Percentiles rank a stretch among this genome's conserved stretches.
These are phyloP conservation scores for Vachellia pachyceras DNA, from an alignment of 306 rosid genomes.

Conservation along the genomic window DNA sequence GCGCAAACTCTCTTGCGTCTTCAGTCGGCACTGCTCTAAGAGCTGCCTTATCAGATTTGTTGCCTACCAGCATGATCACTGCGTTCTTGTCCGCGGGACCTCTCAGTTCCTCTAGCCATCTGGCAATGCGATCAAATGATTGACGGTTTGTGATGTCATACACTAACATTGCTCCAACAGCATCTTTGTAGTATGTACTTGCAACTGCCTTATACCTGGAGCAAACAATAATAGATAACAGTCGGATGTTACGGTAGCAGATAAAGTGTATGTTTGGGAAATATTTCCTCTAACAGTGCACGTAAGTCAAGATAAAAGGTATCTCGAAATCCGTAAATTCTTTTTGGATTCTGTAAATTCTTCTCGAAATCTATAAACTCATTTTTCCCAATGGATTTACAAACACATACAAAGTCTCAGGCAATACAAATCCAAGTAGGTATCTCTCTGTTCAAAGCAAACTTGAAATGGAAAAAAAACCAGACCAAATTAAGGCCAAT, in stretches of 20 bases:
- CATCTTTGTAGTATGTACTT: constrained; percentile 92
- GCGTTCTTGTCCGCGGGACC: constrained; percentile 83
- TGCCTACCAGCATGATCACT: constrained; percentile 82
- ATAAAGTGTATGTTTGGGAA: no score
- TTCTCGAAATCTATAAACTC: no score
- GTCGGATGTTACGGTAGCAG: constrained; percentile 18
- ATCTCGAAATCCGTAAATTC: no score
- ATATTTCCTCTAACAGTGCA: no score
- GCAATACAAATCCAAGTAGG: neutral
- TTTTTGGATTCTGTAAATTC: no score
- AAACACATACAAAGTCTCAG: no score
- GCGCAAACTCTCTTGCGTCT: constrained; percentile 91
- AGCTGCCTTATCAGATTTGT: constrained; percentile 77
- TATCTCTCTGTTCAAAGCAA: neutral
- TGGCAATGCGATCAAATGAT: constrained; percentile 88
- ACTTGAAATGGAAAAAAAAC: neutral
- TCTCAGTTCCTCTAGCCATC: constrained; percentile 87
- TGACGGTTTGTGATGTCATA: constrained; percentile 91
- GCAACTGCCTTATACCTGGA: constrained; percentile 87
- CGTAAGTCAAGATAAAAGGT: no score
- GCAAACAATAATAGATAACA: neutral
- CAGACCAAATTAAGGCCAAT: constrained; percentile 7
- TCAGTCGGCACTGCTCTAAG: constrained; percentile 92
- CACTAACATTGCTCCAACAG: constrained; percentile 92
- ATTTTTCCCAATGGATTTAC: no score